Base-by-base conservation (phyloP, 164 flowering plant genomes). In the Chimonanthus salicifolius region DNA sequence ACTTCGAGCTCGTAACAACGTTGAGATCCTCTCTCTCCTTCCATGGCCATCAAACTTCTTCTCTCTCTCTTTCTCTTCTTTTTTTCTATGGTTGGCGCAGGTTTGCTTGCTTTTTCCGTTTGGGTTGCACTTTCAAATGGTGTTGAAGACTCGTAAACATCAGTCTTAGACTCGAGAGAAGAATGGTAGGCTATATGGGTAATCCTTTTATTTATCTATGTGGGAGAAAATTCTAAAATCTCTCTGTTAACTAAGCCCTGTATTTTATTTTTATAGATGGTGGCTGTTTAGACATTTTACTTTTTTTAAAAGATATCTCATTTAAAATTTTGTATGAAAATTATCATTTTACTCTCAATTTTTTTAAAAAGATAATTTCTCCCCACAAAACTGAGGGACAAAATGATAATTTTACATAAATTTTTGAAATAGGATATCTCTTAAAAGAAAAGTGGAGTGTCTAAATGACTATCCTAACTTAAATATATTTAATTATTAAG, bases 1-100 rank as follows among this genome's bases (percentile, higher is more conserved):
- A 70, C 79, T n/a, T 74, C 83, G 6, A 74, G 80, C 65, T 80
- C 84, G 64, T 78, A 81, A 72, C 64, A 68, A 72, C 74, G 77
- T 15, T 74, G 45, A 47, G 72, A 81, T 71, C 48, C 68, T 15
- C 68, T 13, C 18, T 43, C 68, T 73, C 75, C 80, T 80, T 80
- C 83, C 83, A 79, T 76, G 47, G 68, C 47, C 47, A 8, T 45
- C 47, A 7, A 66, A 9, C 47, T 43, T 16, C 47, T 13, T 7
- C 16, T 45, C 68, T 4, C 18, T 43, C 7, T 8, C 18, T 18
- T n/a, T 62, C 11, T 2, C 68, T 43, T 43, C 47, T 65, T 47
- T 1, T n/a, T 43, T 16, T 66, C 8, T 6, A 20, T 33, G 65
- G 6, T 8, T 16, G 20, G 65, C 15, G 48, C 45, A 66, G 47